A percentile compares a stretch with the other conserved stretches of the same genome.
These are phyloP conservation scores for Trichosporon ovoides DNA, from an alignment of 1,284 basidiomycete species.

Conservation along the genomic window DNA sequence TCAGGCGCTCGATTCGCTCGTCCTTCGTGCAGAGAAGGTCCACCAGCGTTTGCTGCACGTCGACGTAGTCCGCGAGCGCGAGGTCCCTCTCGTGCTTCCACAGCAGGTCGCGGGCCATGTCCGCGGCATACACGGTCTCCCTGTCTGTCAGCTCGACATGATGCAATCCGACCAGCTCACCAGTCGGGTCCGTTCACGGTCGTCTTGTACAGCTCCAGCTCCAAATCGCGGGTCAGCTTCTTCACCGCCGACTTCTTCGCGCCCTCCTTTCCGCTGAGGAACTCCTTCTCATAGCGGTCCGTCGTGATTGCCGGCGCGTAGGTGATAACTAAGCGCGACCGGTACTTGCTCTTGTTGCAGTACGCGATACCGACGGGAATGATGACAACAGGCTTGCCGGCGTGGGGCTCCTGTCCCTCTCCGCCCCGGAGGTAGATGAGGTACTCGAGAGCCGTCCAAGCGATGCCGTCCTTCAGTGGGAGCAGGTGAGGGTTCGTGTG, in stretches of 20 bases:
- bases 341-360: constrained; percentile 89
- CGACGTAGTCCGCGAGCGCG: constrained; percentile 69
- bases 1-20: constrained; percentile 58
- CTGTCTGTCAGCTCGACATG: constrained; percentile 49
- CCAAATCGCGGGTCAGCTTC: constrained; percentile 68
- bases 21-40: constrained; percentile 72
- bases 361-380: constrained; percentile 86
- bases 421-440: constrained; percentile 62
- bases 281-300: constrained; percentile 69
- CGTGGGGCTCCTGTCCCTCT: constrained; percentile 29
- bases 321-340: constrained; percentile 59
- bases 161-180: constrained; percentile 51
- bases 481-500: constrained; percentile 82
- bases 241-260: constrained; percentile 75
- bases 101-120: constrained; percentile 82
- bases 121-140: constrained; percentile 76
- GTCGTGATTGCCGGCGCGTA: constrained; percentile 75
- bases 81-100: constrained; percentile 74
- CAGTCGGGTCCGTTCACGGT: constrained; percentile 92
- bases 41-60: constrained; percentile 80
- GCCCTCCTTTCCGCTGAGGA: constrained; percentile 63
- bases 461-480: constrained; percentile 91
- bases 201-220: constrained; percentile 62
- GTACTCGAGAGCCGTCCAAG: constrained; percentile 93
- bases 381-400: constrained; percentile 55